Base-by-base conservation (phyloP, 208 protist genomes). In the Trypanosoma melophagium region DNA sequence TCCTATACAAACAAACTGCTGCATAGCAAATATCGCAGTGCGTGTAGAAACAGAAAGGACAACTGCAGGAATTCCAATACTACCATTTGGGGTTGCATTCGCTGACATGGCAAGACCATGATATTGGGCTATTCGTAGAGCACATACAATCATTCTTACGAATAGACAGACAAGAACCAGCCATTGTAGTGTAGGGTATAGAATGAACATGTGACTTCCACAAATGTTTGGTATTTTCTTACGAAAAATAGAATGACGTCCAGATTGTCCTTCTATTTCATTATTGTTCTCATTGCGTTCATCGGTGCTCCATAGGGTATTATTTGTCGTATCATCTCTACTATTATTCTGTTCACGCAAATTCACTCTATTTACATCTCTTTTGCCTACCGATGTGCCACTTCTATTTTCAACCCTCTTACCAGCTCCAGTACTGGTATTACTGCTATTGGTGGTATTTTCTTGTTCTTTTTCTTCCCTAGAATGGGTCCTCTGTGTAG, bases 111-210 rank as follows among this genome's bases (percentile, higher is more conserved):
- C 17, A 45, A 83, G 22, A 4, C 73, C n/a, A 14, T 56, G 47
- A 67, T 63, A 89, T 13, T 73, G 66, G 2, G 69, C 59, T 9
- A 77, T 40, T 51, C 58, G 64, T 16, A 92, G 53, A 19, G 77
- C 66, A 42, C 69, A 74, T n/a, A 79, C 49, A 12, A 87, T 31
- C n/a, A 57, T 66, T 59, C 76, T 78, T 19, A 84, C 17, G 14
- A 71, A 45, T 17, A 89, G 53, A 14, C 76, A 53, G 0, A 73
- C 25, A 12, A 84, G 44, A 13, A 88, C 58, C 1, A 88, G 12
- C 80, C 82, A 85, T 71, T 92, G 81, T 41, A 92, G 54, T 21
- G 80, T 71, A 0, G 77, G 60, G 62, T 85, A 86, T 59, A 88
- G 76, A 53, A 87, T 62, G n/a, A 83, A 16, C 7, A 82, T 76